These are phyloP conservation scores for Apophysomyces ossiformis DNA, from an alignment of 371 early-diverging fungal genomes.

Conservation along the genomic window DNA sequence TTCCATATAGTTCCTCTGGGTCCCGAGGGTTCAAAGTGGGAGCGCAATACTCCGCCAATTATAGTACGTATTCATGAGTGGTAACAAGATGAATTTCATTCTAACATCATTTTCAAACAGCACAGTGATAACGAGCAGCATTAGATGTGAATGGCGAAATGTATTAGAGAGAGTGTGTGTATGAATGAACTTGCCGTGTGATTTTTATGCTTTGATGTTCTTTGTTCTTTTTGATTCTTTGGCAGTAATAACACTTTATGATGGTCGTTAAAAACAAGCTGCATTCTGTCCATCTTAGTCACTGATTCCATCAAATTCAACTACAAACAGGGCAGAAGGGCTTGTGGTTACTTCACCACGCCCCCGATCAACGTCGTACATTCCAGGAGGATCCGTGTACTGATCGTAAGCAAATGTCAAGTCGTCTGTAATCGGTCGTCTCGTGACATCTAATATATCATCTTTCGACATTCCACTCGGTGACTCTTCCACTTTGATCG, in stretches of 20 bases:
- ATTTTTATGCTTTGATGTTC: neutral
- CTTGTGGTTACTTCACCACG: neutral
- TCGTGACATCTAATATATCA: neutral
- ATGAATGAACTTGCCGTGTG: neutral
- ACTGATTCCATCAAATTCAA: constrained; percentile 3
- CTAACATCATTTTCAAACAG: neutral
- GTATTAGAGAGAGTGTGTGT: neutral
- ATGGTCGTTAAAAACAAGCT: too few relatives aligned
- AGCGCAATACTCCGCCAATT: constrained; percentile 77
- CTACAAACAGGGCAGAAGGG: neutral
- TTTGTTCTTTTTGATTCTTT: neutral
- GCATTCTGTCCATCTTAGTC: neutral
- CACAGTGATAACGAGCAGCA: neutral
- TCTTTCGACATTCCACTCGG: neutral
- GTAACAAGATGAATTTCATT: too few relatives aligned
- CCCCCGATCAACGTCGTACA: neutral
- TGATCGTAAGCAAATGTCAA: neutral
- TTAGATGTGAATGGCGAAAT: neutral
- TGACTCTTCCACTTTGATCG: neutral
- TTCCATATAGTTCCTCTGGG: constrained; percentile 64
- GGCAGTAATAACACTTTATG: neutral
- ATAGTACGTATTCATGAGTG: constrained; percentile 20
- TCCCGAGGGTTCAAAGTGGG: constrained; percentile 86
- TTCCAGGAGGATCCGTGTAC: constrained; percentile 1
- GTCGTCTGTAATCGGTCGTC: neutral